Evolutionary conservation across 768 basidiomycete species (phyloP), one percentile per base, ranked within the genome.

Genomic region (Hysterangium stoloniferum): DNA sequence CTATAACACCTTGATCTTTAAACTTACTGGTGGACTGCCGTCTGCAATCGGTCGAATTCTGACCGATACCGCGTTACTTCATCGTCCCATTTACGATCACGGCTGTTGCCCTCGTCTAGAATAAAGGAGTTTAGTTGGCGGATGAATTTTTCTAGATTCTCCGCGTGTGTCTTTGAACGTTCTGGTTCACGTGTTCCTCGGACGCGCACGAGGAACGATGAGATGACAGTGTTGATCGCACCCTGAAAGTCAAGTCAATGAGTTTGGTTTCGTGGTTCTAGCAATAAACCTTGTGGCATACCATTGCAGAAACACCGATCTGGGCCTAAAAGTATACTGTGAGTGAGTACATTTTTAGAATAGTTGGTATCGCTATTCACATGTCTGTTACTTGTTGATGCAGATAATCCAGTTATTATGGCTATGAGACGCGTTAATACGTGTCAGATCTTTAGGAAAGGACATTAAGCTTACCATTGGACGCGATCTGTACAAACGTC

Each of bases 141-240:
- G 22, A 86, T 66, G 56, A 79, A 88, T 19, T 79, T 73, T 20
- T 84, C 79, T 1, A 87, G 69, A 52, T 82, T 80, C 54, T 80
- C 78, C 4, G 69, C 70, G 9, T 77, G 74, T 3, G 67, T 61
- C 27, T 71, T 68, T 0, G 82, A 83, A n/a, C 73, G 45, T 54
- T 86, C 82, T 1, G 86, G 86, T 56, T 87, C 85, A 32, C 76
- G 76, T 0, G 82, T 79, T 9, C 84, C 82, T 24, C 84, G 77
- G 22, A 76, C 72, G 11, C 80, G 77, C 3, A 85, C 86, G 22
- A 88, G 71, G 62, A 82, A 87, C 1, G 84, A 81, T 15, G 85
- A 84, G 12, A 81, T 73, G 17, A 86, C 19, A 0, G 85, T 88
- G 3, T 84, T 64, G 9, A 82, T 51, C n/a, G 79, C 84, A 28